Base-by-base conservation (phyloP, 106 monocot species). In the Gastrodia elata region DNA sequence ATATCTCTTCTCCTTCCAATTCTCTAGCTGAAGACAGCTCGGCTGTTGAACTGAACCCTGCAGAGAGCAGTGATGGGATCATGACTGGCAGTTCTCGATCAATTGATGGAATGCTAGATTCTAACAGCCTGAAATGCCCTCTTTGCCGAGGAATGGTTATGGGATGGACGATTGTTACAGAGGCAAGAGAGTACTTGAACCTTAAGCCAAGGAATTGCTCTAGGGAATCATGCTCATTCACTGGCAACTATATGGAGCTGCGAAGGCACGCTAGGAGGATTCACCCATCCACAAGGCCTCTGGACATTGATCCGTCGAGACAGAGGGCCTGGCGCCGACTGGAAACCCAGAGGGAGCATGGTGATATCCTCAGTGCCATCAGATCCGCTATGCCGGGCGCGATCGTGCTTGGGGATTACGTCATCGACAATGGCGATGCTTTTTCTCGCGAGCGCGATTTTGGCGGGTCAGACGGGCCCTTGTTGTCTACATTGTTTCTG, bases 371-470 rank as follows among this genome's bases (percentile, higher is more conserved):
- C 33, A 91, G 87, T 57, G 89, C 91, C 22, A 79, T 95, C 32
- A 82, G 89, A 35, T 89, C 94, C 1, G 82, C 86, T 25, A 87
- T 92, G 75, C 94, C 94, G 37, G 94, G 89, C 5, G 84, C 94
- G 38, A 59, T 89, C 42, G 84, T 91, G 46, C 55, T 91, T 33
- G 94, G 94, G 3, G 94, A 95, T 78, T 91, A 91, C 81, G 87
- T 78, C 2, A 77, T 95, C 28, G 89, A 95, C 30, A 77, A 64
- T 40, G 77, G 55, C 11, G 84, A 80, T 28, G 85, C 65, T 18
- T 11, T 40, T 32, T 36, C 68, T 20, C 77, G 35, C 59, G 80
- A 81, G 20, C n/a, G 58, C 9, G 91, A 84, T 27, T 72, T 74
- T 8, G 83, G 73, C 14, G 80, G 81, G 41, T 78, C 52, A 4